Percentiles rank a stretch among this genome's conserved stretches.
Evolutionary conservation across 352 stramenopile genomes (phyloP).

Genomic region (Phytophthora crassamura): DNA sequence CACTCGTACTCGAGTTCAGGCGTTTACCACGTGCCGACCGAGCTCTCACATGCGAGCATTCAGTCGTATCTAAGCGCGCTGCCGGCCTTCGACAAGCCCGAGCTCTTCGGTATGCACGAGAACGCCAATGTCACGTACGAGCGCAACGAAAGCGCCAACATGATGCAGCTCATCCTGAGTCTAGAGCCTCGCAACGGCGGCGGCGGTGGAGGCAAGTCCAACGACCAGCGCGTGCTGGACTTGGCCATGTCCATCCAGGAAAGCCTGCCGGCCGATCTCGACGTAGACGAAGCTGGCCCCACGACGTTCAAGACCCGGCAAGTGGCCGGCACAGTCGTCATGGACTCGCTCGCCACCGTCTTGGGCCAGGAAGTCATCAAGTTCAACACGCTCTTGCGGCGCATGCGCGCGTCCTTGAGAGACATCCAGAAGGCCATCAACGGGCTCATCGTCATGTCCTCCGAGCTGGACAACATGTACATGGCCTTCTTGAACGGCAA

Average conservation of each 20-base stretch:
- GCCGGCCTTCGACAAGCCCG: slow-evolving; percentile 89
- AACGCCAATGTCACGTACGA: slow-evolving; percentile 96
- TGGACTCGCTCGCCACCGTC: slow-evolving; percentile 94
- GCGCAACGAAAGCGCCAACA: slow-evolving; percentile 88
- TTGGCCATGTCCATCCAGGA: slow-evolving; percentile 75
- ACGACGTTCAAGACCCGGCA: slow-evolving; percentile 92
- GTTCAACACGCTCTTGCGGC: slow-evolving; percentile 92
- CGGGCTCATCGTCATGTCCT: slow-evolving; percentile 94
- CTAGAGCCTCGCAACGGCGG: slow-evolving; percentile 88
- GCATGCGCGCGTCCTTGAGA: slow-evolving; percentile 82
- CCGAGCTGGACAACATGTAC: slow-evolving; percentile 97
- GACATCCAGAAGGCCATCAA: slow-evolving; percentile 88
- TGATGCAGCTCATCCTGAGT: slow-evolving; percentile 90
- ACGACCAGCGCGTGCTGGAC: slow-evolving; percentile 88
- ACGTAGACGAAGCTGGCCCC: slow-evolving; percentile 86
- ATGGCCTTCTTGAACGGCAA: slow-evolving; percentile 92
- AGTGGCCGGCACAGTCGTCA: slow-evolving; percentile 84
- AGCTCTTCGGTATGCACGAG: slow-evolving; percentile 97
- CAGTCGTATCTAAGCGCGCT: slow-evolving; percentile 87
- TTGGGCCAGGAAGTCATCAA: slow-evolving; percentile 95
- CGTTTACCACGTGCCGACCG: slow-evolving; percentile 85
- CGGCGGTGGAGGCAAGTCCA: slow-evolving; percentile 73
- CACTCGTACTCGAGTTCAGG: slow-evolving; percentile 92
- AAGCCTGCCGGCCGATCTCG: slow-evolving; percentile 62
- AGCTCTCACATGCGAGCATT: slow-evolving; percentile 55